Evolutionary conservation across 192 early-diverging fungal genomes (phyloP).

Genomic region (Rhizoclosmatium sp.): DNA sequence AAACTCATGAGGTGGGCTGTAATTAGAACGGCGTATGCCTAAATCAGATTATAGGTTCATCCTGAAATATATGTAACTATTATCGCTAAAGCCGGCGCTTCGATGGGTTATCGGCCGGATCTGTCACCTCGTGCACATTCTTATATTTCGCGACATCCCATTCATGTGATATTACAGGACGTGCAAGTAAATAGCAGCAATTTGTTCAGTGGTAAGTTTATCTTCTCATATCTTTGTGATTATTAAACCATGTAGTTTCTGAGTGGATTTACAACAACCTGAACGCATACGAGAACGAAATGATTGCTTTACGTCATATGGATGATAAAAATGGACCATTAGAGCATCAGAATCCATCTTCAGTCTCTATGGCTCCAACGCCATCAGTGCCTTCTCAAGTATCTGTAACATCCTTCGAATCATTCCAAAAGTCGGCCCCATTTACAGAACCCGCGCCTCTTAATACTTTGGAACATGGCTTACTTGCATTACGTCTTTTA

Average conservation of each 20-base stretch:
- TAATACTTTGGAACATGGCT: conserved; percentile 45
- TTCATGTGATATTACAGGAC: conserved; percentile 56
- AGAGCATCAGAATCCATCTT: background rate
- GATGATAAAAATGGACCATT: conserved; percentile 12
- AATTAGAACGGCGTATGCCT: background rate
- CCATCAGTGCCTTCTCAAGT: background rate
- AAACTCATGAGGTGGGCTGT: conserved; percentile 1
- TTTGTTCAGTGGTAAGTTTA: conserved; percentile 24
- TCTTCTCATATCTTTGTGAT: background rate
- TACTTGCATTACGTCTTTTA: conserved; percentile 51
- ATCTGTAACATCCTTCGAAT: conserved; percentile 5
- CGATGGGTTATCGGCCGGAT: conserved; percentile 42
- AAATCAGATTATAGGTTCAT: conserved; percentile 28
- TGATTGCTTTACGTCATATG: conserved; percentile 41
- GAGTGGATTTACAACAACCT: conserved; percentile 54
- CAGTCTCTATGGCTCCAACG: background rate
- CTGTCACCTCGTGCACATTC: conserved; percentile 39
- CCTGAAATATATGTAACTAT: conserved; percentile 58
- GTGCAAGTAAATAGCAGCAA: conserved; percentile 48
- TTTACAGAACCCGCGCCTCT: conserved; percentile 17
- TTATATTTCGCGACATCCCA: conserved; percentile 41
- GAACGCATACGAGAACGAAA: conserved; percentile 56
- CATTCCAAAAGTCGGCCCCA: background rate
- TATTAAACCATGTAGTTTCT: conserved; percentile 21
- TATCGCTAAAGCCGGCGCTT: conserved; percentile 52